Evolutionary conservation across 1,284 basidiomycete species (phyloP), one percentile per base, ranked within the genome.

Genomic region (Laetiporus sulphureus): DNA sequence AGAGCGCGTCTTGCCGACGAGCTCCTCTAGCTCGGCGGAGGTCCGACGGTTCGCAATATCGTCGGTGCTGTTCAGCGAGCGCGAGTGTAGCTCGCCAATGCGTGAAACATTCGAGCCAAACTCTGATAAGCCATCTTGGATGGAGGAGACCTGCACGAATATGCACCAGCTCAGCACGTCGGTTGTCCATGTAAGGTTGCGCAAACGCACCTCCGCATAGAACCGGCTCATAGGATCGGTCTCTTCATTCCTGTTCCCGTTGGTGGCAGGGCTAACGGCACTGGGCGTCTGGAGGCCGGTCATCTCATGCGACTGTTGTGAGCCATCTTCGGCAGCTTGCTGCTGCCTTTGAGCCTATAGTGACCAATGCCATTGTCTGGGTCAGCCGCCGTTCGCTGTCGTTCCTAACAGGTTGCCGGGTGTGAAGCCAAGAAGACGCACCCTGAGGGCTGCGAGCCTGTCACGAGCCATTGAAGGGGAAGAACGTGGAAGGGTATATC

Each of bases 1-100:
- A 1, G 68, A 59, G 41, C 79, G 72, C 1, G 86, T 87, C 50
- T 85, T 75, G 16, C 64, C 66, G 31, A 80, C 72, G 24, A 89
- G 66, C 25, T 69, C 63, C 11, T 79, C 74, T 16, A 83, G 64
- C 38, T 73, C 66, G 6, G 70, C 67, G 16, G 68, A 55, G 35
- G 68, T 71, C 30, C 68, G 62, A 18, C 71, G 67, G 31, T 66
- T 61, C n/a, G 67, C 59, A 25, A 60, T 60, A 20, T 73, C 71
- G 43, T 75, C 74, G 38, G 79, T 69, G 41, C 70, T 69, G 51
- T 75, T 77, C 37, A 87, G 52, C 21, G 75, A 70, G 35, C 75
- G 79, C 5, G 67, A 64, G 47, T 85, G 80, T 38, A 83, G 59
- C 16, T 75, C 71, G 2, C 74, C 61, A 46, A 88, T 77, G 18